Base-by-base conservation (phyloP, 768 basidiomycete species). In the Rhodosporidiobolus odoratus region DNA sequence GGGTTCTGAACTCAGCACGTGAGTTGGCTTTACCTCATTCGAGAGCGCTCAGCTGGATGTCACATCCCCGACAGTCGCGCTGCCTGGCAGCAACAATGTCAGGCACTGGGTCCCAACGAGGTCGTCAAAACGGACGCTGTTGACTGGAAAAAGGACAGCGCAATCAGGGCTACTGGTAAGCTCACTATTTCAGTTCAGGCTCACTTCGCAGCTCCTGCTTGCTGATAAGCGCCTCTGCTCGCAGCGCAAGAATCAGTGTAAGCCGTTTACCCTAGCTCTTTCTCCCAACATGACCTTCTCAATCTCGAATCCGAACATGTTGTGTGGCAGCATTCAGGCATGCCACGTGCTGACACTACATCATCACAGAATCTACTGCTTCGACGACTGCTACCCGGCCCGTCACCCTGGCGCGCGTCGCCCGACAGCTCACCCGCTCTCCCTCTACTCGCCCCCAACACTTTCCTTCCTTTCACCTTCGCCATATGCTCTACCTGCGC, bases 331-430 rank as follows among this genome's bases (percentile, higher is more conserved):
- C n/a, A n/a, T n/a, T n/a, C n/a, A n/a, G n/a, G n/a, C n/a, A n/a
- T n/a, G n/a, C n/a, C n/a, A n/a, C n/a, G n/a, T n/a, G n/a, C n/a
- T n/a, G n/a, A 43, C 15, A 50, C 21, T n/a, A 23, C 21, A 15
- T 50, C 48, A n/a, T 50, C 48, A 16, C 65, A 71, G 70, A 4
- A 21, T 65, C 54, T 62, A 62, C 65, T 30, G 48, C 38, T 71
- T 66, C 61, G 61, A 66, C 56, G 70, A 71, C 61, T 43, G 32
- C 27, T 71, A 71, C 54, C 70, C 70, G 0, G 60, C 45, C 13
- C 3, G 3, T 12, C 25, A 54, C 0, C 47, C 48, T 19, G 15
- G 17, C 40, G 17, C 17, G 6, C 17, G 4, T 3, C 2, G 9
- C 23, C 25, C 56, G 19, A 52, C 70, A 23, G 0, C 38, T 12